Evolutionary conservation across 768 basidiomycete genomes (phyloP), one percentile per base, ranked within the genome.

Genomic region (Amanita molliuscula): DNA sequence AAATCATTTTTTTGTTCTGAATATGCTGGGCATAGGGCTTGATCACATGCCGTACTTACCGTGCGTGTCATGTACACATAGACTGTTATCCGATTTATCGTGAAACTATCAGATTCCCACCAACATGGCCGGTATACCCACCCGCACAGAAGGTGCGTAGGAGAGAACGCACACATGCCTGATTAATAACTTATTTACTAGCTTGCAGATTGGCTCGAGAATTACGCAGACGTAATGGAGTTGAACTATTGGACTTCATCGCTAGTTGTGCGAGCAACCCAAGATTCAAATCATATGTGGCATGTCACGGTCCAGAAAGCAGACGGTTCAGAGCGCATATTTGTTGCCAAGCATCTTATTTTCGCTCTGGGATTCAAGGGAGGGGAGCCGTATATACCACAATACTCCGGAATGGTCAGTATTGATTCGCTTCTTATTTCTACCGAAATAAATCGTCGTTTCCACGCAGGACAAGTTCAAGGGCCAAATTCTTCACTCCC

Each of bases 11-110:
- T 21, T 25, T 36, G 28, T 33, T 16, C 31, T 28, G 48, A 20
- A 51, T n/a, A 43, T 38, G 20, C 18, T 33, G 13, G n/a, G 50
- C 29, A 18, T 18, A 77, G 75, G 74, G 73, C 73, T 67, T 44
- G 72, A 75, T 51, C 75, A 81, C 54, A 67, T 83, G 61, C 78
- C 82, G 6, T 79, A 84, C 57, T 54, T 86, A 18, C 77, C 75
- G 77, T 79, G 53, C 54, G 75, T 65, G 13, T 16, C 40, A 21
- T 21, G 18, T 40, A 50, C 28, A 50, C 34, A 10, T 10, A 29
- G 6, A 9, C 13, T 29, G 7, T 29, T 13, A 6, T 43, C 25
- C 13, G 23, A 20, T 23, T 43, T 13, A 5, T 23, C 25, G 7
- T 8, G 2, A 15, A 21, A 23, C 16, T 18, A 47, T 28, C 50